Percentiles rank a stretch among this genome's conserved stretches.
These are phyloP conservation scores for Aspergillus heteromorphus DNA, from an alignment of 495 filamentous ascomycete species.

Conservation along the genomic window DNA sequence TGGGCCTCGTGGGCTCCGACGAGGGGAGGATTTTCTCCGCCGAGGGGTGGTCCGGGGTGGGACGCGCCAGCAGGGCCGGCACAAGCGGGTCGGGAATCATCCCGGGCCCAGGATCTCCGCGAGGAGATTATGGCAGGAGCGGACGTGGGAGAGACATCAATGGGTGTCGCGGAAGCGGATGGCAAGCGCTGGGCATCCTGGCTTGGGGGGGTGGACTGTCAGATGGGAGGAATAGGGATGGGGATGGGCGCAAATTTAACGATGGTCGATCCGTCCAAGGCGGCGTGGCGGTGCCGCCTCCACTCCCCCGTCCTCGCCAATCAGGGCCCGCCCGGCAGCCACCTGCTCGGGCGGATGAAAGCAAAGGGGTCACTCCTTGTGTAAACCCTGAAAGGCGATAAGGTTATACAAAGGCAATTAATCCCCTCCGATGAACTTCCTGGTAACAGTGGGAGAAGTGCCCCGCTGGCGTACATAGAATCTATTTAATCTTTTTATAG, in stretches of 20 bases:
- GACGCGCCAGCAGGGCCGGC: not conserved
- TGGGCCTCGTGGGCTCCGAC: conserved; percentile 21
- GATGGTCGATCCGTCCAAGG: too few relatives aligned
- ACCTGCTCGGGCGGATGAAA: too few relatives aligned
- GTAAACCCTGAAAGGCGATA: too few relatives aligned
- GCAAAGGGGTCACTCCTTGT: too few relatives aligned
- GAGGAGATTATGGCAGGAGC: not conserved
- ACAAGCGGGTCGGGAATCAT: not conserved
- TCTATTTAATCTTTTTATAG: too few relatives aligned
- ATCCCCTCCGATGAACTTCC: too few relatives aligned
- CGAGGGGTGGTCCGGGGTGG: not conserved
- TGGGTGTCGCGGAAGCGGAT: not conserved
- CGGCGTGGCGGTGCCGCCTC: not conserved
- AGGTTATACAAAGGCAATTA: too few relatives aligned
- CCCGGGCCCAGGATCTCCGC: not conserved
- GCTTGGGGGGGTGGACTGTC: not conserved
- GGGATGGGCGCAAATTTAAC: too few relatives aligned
- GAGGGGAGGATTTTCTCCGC: conserved; percentile 15
- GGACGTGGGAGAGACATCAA: not conserved
- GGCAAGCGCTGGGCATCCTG: not conserved
- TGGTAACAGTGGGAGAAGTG: too few relatives aligned
- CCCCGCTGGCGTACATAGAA: too few relatives aligned
- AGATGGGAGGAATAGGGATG: not conserved
- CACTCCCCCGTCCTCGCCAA: not conserved
- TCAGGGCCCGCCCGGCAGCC: not conserved